phyloP scores from a whole-genome alignment of 352 stramenopile genomes.

The Phytophthora nicotianae region DNA sequence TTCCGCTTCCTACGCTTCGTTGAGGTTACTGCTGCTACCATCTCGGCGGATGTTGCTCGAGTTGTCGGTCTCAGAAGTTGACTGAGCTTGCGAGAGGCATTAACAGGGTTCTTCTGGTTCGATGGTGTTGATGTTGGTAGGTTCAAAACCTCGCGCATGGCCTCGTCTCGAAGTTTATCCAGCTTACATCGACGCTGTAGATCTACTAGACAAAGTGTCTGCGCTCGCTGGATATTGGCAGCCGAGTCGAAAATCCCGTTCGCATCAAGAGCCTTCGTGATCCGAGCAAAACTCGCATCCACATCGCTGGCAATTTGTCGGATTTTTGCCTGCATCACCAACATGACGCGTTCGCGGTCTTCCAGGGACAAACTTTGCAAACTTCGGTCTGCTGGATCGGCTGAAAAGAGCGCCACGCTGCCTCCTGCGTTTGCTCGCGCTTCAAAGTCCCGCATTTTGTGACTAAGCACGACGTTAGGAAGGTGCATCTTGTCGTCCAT shows the following conservation, averaged over 20 bases:
- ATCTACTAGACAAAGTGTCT: slow-evolving; percentile 73
- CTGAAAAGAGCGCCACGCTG: slow-evolving; percentile 44
- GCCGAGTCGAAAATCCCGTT: slow-evolving; percentile 70
- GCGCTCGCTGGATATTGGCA: slow-evolving; percentile 64
- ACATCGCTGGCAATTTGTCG: slow-evolving; percentile 59
- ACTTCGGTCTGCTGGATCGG: slow-evolving; percentile 57
- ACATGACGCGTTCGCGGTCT: slow-evolving; percentile 78
- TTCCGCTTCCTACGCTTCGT: slow-evolving; percentile 21
- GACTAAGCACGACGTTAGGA: slow-evolving; percentile 69
- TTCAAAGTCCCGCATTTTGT: slow-evolving; percentile 86
- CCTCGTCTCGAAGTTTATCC: slow-evolving; percentile 65
- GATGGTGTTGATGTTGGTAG: slow-evolving; percentile 2
- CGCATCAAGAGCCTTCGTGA: slow-evolving; percentile 59
- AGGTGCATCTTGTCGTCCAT: slow-evolving; percentile 52
- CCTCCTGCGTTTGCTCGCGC: slow-evolving; percentile 53
- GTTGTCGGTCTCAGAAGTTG: slow-evolving; percentile 21
- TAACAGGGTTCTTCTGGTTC: slow-evolving; percentile 8
- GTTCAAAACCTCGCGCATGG: slow-evolving; percentile 57
- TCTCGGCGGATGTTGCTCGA: background rate
- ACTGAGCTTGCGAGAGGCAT: slow-evolving; percentile 21
- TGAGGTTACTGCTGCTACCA: background rate
- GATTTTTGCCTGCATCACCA: slow-evolving; percentile 74
- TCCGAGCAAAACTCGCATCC: slow-evolving; percentile 55
- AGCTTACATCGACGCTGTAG: slow-evolving; percentile 69
- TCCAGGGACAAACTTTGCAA: slow-evolving; percentile 64